These are phyloP conservation scores for Phytophthora citrophthora DNA, from an alignment of 352 stramenopile genomes.

Conservation along the genomic window DNA sequence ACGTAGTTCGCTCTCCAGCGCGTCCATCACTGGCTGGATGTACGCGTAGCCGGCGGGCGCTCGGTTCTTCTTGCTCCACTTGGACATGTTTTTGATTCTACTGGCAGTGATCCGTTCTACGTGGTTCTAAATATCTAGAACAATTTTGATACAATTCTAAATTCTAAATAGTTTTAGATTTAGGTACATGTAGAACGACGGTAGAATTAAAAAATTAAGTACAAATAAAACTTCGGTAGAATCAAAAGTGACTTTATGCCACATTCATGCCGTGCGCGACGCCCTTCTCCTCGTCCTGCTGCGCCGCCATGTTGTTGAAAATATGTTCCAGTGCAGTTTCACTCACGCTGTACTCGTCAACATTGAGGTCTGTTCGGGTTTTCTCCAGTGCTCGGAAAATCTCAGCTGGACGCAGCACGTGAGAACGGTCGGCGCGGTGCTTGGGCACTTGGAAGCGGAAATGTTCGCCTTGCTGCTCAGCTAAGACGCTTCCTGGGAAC, in stretches of 20 bases:
- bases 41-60: conserved; percentile 95
- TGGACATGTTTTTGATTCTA: conserved; percentile 65
- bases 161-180: neutral
- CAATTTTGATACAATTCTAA: too few relatives aligned
- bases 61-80: conserved; percentile 87
- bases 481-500: conserved; percentile 48
- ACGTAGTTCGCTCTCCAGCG: conserved; percentile 96
- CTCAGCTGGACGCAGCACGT: conserved; percentile 39
- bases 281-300: conserved; percentile 69
- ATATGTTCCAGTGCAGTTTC: conserved; percentile 92
- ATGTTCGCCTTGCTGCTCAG: conserved; percentile 73
- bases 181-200: too few relatives aligned
- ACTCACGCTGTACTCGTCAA: conserved; percentile 88
- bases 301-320: conserved; percentile 89
- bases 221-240: neutral
- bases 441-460: conserved; percentile 81
- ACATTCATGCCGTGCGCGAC: conserved; percentile 35
- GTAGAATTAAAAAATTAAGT: too few relatives aligned
- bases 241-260: neutral
- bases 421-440: conserved; percentile 15
- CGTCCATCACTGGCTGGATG: conserved; percentile 95
- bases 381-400: conserved; percentile 82
- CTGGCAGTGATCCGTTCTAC: neutral
- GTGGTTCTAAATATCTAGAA: neutral
- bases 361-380: conserved; percentile 53